Evolutionary conservation across 768 basidiomycete species (phyloP).

Genomic region (Hygrocybe punicea): DNA sequence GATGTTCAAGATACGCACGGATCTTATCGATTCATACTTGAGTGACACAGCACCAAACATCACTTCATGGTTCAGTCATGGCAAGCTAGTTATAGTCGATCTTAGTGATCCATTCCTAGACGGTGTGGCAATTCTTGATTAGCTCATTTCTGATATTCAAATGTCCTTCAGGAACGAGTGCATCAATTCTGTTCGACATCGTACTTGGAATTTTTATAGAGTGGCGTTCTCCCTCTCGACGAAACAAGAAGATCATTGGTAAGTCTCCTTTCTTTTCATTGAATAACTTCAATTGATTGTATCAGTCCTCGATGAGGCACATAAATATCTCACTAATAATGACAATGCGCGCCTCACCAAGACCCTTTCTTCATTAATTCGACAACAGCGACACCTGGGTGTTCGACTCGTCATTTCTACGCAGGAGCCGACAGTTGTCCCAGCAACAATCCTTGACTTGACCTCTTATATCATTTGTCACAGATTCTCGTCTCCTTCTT

Average conservation of each 20-base stretch:
- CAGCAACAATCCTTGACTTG: constrained; percentile 48
- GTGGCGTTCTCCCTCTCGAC: constrained; percentile 10
- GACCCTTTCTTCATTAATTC: constrained; percentile 44
- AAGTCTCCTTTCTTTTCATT: not conserved
- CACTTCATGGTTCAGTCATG: constrained; percentile 35
- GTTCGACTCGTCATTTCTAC: constrained; percentile 54
- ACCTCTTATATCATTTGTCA: constrained; percentile 48
- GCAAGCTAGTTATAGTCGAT: constrained; percentile 49
- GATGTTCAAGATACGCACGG: constrained; percentile 46
- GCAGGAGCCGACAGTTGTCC: constrained; percentile 57
- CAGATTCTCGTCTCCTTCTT: constrained; percentile 54
- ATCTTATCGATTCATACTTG: constrained; percentile 44
- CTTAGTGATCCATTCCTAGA: constrained; percentile 55
- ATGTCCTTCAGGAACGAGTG: constrained; percentile 11
- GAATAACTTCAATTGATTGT: not conserved
- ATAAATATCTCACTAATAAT: constrained; percentile 46
- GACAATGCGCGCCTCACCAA: constrained; percentile 42
- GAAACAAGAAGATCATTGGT: constrained; percentile 17
- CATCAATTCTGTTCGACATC: constrained; percentile 44
- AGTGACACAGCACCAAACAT: constrained; percentile 15
- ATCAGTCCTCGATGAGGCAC: constrained; percentile 51
- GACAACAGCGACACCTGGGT: constrained; percentile 51
- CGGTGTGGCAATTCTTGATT: constrained; percentile 24
- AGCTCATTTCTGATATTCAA: not conserved
- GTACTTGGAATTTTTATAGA: constrained; percentile 23